Evolutionary conservation across 208 protist genomes (phyloP).

Genomic region (Acanthamoeba castellanii): DNA sequence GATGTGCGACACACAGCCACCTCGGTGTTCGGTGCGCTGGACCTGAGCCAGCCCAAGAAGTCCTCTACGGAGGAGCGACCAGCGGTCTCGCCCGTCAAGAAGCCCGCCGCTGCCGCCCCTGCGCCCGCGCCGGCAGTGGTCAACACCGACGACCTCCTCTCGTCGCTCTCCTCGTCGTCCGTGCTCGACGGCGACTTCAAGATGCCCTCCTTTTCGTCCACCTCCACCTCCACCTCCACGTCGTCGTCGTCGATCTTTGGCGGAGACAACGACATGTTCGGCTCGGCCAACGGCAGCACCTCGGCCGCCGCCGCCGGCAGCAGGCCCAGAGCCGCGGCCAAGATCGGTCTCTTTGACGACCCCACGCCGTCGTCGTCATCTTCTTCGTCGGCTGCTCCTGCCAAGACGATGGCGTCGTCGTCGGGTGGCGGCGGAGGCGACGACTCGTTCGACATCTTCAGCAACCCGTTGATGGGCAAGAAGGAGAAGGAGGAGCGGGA

Average conservation of each 20-base stretch:
- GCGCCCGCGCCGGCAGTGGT: not conserved
- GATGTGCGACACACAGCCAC: not conserved
- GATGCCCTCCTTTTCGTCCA: not conserved
- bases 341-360: constrained; percentile 37
- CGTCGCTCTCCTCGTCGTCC: constrained; percentile 33
- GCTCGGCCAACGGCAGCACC: not conserved
- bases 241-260: constrained; percentile 41
- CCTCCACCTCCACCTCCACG: not conserved
- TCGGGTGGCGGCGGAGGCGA: not conserved
- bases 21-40: not conserved
- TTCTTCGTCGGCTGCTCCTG: not conserved
- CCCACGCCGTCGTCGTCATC: not conserved
- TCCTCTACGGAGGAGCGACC: not conserved
- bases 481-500: constrained; percentile 27
- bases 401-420: not conserved
- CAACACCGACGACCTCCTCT: constrained; percentile 22
- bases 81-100: not conserved
- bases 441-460: constrained; percentile 40
- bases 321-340: not conserved
- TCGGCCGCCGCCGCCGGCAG: not conserved
- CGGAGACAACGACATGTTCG: constrained; percentile 13
- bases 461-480: constrained; percentile 57
- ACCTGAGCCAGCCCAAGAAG: not conserved
- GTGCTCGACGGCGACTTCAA: constrained; percentile 22
- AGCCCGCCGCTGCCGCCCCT: not conserved